Conservation (phyloP, 2,329 filamentous ascomycete species). For the Orbilia brochopaga region DNA sequence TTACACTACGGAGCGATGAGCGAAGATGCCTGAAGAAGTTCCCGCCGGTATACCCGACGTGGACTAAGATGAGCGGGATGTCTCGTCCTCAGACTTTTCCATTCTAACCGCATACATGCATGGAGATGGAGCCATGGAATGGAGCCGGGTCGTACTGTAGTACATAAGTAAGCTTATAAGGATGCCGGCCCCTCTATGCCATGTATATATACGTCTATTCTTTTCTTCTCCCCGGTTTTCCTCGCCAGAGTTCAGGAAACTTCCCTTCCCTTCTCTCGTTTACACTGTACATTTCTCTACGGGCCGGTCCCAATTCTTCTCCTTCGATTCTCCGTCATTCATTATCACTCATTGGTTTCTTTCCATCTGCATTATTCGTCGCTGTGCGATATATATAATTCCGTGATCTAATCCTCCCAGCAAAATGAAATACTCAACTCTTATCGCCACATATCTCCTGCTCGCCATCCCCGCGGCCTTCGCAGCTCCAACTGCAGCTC, state of each 20-base stretch:
- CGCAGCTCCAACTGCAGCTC: neutral
- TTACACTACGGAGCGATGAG: neutral
- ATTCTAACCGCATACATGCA: neutral
- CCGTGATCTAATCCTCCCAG: neutral
- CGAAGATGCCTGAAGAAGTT: neutral
- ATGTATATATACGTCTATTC: slow-evolving; percentile 4
- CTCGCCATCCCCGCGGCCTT: neutral
- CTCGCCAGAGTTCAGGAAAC: neutral
- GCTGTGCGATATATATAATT: neutral
- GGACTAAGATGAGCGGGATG: neutral
- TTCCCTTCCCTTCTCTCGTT: neutral
- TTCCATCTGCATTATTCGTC: neutral
- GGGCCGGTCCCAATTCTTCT: neutral
- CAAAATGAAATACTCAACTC: slow-evolving; percentile 2
- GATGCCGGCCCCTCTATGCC: neutral
- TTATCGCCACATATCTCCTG: neutral
- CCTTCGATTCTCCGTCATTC: slow-evolving; percentile 4
- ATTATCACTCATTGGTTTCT: neutral
- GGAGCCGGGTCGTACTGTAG: neutral
- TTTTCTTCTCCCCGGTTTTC: neutral
- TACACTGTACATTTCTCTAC: neutral
- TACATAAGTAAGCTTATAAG: neutral
- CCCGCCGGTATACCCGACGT: neutral
- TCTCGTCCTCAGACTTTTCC: neutral
- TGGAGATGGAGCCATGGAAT: neutral